Evolutionary conservation across 2,329 filamentous ascomycete species (phyloP), one percentile per base, ranked within the genome.

Genomic region (Venturia pyrina): DNA sequence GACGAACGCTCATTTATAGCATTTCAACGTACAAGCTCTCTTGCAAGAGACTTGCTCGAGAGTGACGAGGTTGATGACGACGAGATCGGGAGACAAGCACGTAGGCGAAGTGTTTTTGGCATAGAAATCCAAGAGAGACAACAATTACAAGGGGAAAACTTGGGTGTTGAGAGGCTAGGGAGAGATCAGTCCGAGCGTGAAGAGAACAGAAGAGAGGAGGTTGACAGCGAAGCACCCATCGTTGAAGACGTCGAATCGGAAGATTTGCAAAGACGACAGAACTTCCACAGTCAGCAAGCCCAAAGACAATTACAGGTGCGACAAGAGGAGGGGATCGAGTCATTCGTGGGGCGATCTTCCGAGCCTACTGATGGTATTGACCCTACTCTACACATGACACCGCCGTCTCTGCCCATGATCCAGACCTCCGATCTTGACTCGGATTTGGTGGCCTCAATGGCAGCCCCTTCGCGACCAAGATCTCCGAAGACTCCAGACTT

Each of bases 401-500:
- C 44, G 5, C 28, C 56, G 7, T 32, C n/a, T 28, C 37, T 50
- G 43, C 64, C 50, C 40, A 34, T 28, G 21, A 53, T 48, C 2
- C 64, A 50, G 43, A 62, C 21, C n/a, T 44, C 53, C 19, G 53
- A 57, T 32, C 28, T 62, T 15, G 32, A 59, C 32, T 19, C 19
- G 5, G 32, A 21, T 21, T 13, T 15, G 11, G 53, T 59, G 21
- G 19, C 17, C 6, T 21, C 53, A 37, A 37, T 59, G 53, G 60
- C 15, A 17, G 37, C 60, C 2, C 53, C 53, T 44, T 48, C 53
- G 19, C 40, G 69, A 41, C 53, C 41, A n/a, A 48, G 17, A 19
- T 50, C 64, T 21, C 74, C 73, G 5, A 63, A 57, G 19, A 75
- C 73, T 7, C 74, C 74, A 8, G 68, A 71, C 48, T 67, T 76